Conservation (phyloP, 2,329 filamentous ascomycete species). For the Emergomyces orientalis region DNA sequence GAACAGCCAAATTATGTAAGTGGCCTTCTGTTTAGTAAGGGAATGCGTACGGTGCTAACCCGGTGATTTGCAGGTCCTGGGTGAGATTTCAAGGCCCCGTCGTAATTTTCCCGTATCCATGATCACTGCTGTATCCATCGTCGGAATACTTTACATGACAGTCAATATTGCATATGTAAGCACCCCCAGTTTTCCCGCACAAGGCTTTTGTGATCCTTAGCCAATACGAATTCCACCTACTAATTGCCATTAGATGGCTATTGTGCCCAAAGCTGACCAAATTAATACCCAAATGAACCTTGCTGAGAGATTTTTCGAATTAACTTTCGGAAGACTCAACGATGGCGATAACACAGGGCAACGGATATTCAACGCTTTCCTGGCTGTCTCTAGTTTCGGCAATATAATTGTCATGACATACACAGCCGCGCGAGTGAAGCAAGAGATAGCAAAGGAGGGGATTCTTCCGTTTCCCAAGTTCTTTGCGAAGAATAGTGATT, state of each 20-base stretch:
- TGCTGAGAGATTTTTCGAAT: slow-evolving; percentile 8
- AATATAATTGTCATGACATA: slow-evolving; percentile 51
- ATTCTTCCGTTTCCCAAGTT: slow-evolving; percentile 44
- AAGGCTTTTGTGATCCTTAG: neutral
- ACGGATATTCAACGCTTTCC: slow-evolving; percentile 24
- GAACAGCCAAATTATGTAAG: slow-evolving; percentile 40
- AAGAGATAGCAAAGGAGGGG: slow-evolving; percentile 53
- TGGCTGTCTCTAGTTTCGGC: slow-evolving; percentile 47
- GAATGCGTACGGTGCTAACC: neutral
- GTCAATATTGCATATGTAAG: slow-evolving; percentile 40
- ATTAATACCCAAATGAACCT: neutral
- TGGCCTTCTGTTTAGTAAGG: slow-evolving; percentile 13
- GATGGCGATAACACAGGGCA: slow-evolving; percentile 5
- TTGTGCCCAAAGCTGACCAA: slow-evolving; percentile 5
- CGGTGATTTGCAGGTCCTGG: slow-evolving; percentile 21
- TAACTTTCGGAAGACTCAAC: slow-evolving; percentile 8
- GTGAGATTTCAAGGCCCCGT: slow-evolving; percentile 35
- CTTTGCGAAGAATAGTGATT: slow-evolving; percentile 27
- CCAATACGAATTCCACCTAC: neutral
- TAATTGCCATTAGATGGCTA: slow-evolving; percentile 12
- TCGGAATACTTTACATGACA: slow-evolving; percentile 31
- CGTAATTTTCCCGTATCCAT: slow-evolving; percentile 30
- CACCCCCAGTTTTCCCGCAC: neutral
- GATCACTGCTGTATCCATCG: slow-evolving; percentile 26
- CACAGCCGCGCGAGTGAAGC: slow-evolving; percentile 47